Percentiles rank a stretch among this genome's conserved stretches.
phyloP scores from a whole-genome alignment of 192 early-diverging fungal species.

The Chytriomyces hyalinus region DNA sequence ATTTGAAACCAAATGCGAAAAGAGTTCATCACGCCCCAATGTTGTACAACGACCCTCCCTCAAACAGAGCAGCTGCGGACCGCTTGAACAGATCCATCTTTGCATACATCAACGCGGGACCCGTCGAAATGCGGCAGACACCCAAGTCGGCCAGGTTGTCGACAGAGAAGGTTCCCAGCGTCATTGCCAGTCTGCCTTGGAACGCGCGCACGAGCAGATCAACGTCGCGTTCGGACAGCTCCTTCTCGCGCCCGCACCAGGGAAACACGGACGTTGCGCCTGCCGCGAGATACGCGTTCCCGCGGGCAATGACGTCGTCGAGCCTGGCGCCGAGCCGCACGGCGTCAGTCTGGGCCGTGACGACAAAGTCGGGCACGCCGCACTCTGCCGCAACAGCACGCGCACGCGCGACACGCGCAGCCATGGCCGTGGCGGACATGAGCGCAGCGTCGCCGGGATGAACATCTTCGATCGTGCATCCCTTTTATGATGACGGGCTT shows the following conservation, averaged over 20 bases:
- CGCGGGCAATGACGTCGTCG: conserved; percentile 47
- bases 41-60: background rate
- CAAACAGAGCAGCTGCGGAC: background rate
- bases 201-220: background rate
- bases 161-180: background rate
- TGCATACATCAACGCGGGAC: conserved; percentile 8
- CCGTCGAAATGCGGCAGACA: background rate
- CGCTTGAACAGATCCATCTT: background rate
- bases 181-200: background rate
- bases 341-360: conserved; percentile 52
- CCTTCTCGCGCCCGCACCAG: conserved; percentile 32
- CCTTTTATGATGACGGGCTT: too few relatives aligned
- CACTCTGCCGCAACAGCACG: conserved; percentile 35
- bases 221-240: background rate
- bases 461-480: background rate
- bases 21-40: too few relatives aligned
- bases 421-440: background rate
- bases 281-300: conserved; percentile 46
- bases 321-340: conserved; percentile 24
- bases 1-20: too few relatives aligned
- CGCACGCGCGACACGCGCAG: conserved; percentile 21
- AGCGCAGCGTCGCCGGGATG: background rate
- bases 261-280: conserved; percentile 52
- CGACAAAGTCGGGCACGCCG: conserved; percentile 53
- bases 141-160: background rate